A percentile compares a stretch with the other conserved stretches of the same genome.
These are phyloP conservation scores for Alternaria solani DNA, from an alignment of 2,329 filamentous ascomycete species.

Conservation along the genomic window DNA sequence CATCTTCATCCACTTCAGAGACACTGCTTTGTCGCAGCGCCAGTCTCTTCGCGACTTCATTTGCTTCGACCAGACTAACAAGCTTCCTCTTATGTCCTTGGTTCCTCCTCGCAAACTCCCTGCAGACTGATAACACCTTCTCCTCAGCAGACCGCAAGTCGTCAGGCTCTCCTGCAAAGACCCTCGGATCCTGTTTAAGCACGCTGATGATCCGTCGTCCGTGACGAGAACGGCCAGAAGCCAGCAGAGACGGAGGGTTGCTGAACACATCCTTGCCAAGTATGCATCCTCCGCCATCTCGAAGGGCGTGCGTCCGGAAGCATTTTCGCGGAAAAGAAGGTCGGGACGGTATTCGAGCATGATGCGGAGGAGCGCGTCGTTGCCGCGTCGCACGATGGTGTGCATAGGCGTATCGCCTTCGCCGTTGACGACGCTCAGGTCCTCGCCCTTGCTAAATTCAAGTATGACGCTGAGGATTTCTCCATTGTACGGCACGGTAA, in stretches of 20 bases:
- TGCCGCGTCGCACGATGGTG: conserved; percentile 56
- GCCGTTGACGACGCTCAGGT: conserved; percentile 67
- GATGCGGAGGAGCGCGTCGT: conserved; percentile 55
- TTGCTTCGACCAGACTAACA: conserved; percentile 66
- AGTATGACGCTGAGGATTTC: conserved; percentile 37
- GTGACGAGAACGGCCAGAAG: not conserved
- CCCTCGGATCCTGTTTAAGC: conserved; percentile 11
- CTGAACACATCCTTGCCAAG: conserved; percentile 47
- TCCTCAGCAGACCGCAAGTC: conserved; percentile 13
- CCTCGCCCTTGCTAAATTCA: conserved; percentile 54
- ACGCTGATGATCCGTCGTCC: not conserved
- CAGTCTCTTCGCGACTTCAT: conserved; percentile 65
- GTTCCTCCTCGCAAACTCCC: conserved; percentile 34
- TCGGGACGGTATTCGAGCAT: conserved; percentile 64
- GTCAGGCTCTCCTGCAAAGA: conserved; percentile 28
- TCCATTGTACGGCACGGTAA: not conserved
- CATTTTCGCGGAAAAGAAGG: conserved; percentile 75
- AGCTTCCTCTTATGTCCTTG: conserved; percentile 58
- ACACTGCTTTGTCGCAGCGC: conserved; percentile 65
- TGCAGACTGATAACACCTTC: conserved; percentile 51
- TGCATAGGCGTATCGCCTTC: conserved; percentile 73
- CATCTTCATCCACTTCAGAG: not conserved
- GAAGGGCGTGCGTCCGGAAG: conserved; percentile 75
- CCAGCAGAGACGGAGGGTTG: conserved; percentile 21
- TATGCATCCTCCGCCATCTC: conserved; percentile 70